phyloP scores from a whole-genome alignment of 331 rosid genomes.

The Quercus tomentella region DNA sequence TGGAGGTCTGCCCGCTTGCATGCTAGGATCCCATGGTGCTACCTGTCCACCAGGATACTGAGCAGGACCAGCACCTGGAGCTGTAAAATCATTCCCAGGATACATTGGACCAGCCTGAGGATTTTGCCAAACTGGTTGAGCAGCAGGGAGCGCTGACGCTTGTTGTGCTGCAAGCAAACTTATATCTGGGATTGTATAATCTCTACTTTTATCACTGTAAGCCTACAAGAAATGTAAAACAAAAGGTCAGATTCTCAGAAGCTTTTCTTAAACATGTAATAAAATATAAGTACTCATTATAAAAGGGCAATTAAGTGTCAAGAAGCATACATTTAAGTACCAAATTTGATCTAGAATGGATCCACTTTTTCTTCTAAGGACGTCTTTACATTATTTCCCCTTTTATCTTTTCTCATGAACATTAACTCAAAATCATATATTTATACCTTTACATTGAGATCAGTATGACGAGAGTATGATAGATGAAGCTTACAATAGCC shows the following conservation, averaged over 20 bases:
- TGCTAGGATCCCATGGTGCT: slow-evolving; percentile 68
- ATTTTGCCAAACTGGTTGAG: slow-evolving; percentile 66
- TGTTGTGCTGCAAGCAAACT: slow-evolving; percentile 45
- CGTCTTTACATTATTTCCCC: slow-evolving; percentile 37
- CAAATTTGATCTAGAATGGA: slow-evolving; percentile 52
- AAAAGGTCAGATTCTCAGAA: slow-evolving; percentile 5
- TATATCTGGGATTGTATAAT: slow-evolving; percentile 69
- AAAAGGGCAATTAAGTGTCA: slow-evolving; percentile 43
- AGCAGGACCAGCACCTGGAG: slow-evolving; percentile 35
- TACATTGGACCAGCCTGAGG: slow-evolving; percentile 61
- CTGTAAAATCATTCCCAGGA: slow-evolving; percentile 31
- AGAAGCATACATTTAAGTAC: slow-evolving; percentile 69
- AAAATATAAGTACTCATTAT: not conserved
- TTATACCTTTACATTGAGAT: slow-evolving; percentile 99
- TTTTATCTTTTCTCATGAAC: slow-evolving; percentile 50
- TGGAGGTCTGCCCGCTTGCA: slow-evolving; percentile 47
- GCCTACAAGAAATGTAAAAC: slow-evolving; percentile 45
- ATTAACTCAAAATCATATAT: slow-evolving; percentile 56
- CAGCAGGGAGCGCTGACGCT: slow-evolving; percentile 32
- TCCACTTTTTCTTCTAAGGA: slow-evolving; percentile 57
- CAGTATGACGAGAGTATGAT: slow-evolving; percentile 99
- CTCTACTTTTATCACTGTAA: slow-evolving; percentile 90
- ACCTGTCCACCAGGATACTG: slow-evolving; percentile 63
- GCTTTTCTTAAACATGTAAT: slow-evolving; percentile 10
- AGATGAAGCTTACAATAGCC: slow-evolving; percentile 99